Evolutionary conservation across 148 eudicot species (phyloP).

Genomic region (Camellia sinensis): DNA sequence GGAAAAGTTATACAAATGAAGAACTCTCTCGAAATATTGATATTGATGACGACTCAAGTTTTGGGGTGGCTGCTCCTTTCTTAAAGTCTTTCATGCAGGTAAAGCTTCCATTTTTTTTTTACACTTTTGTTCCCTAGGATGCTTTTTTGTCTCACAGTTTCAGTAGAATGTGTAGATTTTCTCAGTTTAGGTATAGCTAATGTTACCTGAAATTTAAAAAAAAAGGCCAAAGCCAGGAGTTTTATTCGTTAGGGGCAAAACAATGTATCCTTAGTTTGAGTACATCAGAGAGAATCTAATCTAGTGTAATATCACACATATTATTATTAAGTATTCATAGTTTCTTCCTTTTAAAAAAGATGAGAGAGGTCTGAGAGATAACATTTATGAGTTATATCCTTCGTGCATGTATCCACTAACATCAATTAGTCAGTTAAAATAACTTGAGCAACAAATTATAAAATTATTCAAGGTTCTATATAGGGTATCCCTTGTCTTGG

Average conservation of each 20-base stretch:
- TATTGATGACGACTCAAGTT: constrained; percentile 69
- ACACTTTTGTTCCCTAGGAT: not conserved
- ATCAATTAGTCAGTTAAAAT: not conserved
- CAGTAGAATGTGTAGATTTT: not conserved
- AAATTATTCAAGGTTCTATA: not conserved
- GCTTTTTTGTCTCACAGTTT: constrained; percentile 5
- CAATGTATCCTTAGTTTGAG: not conserved
- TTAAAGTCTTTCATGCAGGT: constrained; percentile 97
- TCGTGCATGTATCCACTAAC: not conserved
- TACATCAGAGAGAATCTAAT: not conserved
- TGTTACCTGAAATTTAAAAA: not conserved
- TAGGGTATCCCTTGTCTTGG: not conserved
- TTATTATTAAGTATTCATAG: not conserved
- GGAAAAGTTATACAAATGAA: constrained; percentile 64
- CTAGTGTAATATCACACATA: not conserved
- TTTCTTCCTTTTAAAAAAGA: not conserved
- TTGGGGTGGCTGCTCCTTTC: constrained; percentile 87
- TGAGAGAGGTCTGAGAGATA: not conserved
- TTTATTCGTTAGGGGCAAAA: not conserved
- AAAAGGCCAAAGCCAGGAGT: not conserved
- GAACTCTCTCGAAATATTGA: constrained; percentile 62
- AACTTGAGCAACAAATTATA: too few relatives aligned
- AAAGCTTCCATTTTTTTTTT: constrained; percentile 9
- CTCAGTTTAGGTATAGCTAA: not conserved
- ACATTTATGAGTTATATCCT: not conserved